Evolutionary conservation across 2,329 filamentous ascomycete genomes (phyloP).

Genomic region (Colletotrichum trifolii): DNA sequence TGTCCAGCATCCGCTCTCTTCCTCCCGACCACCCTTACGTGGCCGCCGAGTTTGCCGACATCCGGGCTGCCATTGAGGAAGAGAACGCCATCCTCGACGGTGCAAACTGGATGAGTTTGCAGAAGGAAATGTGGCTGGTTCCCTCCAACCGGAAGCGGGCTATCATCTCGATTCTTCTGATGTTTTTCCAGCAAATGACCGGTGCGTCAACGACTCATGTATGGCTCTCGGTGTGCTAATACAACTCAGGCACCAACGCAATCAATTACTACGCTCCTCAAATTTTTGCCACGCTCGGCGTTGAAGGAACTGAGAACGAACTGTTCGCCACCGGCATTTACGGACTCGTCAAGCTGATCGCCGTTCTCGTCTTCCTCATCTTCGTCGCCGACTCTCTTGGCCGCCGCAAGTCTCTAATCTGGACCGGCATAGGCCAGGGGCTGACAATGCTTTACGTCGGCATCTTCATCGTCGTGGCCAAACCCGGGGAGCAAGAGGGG

Average conservation of each 20-base stretch:
- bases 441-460: conserved; percentile 53
- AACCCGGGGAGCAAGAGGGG: conserved; percentile 54
- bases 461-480: conserved; percentile 69
- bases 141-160: conserved; percentile 32
- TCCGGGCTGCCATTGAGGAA: conserved; percentile 64
- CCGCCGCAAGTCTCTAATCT: conserved; percentile 39
- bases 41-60: conserved; percentile 62
- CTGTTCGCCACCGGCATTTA: conserved; percentile 74
- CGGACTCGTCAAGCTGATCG: conserved; percentile 65
- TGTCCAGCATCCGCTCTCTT: conserved; percentile 53
- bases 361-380: conserved; percentile 36
- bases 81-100: conserved; percentile 53
- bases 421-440: conserved; percentile 39
- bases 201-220: neutral
- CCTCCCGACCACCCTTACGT: conserved; percentile 51
- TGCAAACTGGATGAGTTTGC: conserved; percentile 34
- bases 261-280: conserved; percentile 58
- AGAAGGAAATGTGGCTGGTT: conserved; percentile 31
- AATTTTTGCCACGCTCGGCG: conserved; percentile 72
- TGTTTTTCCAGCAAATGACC: conserved; percentile 37
- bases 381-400: conserved; percentile 41
- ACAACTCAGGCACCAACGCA: conserved; percentile 47
- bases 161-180: conserved; percentile 26
- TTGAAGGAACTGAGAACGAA: conserved; percentile 65
- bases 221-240: neutral